Percentiles rank a stretch among this genome's conserved stretches.
These are phyloP conservation scores for Dinochytrium kinnereticum DNA, from an alignment of 371 early-diverging fungal species.

Conservation along the genomic window DNA sequence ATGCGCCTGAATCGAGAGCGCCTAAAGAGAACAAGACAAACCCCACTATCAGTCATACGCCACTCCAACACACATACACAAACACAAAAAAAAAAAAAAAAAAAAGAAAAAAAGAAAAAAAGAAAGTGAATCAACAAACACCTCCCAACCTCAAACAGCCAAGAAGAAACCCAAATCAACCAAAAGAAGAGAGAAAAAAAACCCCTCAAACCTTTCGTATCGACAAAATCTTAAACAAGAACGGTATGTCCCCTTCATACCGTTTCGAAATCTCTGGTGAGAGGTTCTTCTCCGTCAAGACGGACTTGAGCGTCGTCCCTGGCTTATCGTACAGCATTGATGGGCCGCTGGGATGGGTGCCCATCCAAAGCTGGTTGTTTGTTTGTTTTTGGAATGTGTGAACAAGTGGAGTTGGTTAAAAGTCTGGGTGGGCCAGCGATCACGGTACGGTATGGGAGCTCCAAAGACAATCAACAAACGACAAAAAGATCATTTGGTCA, in stretches of 20 bases:
- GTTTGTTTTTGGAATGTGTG: not conserved
- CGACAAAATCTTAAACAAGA: conserved; percentile 96
- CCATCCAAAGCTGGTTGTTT: conserved; percentile 88
- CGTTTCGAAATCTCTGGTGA: conserved; percentile 43
- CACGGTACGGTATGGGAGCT: not conserved
- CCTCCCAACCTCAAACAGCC: too few species aligned
- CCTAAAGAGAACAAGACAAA: conserved; percentile 41
- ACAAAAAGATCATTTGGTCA: too few species aligned
- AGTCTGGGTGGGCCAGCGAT: not conserved
- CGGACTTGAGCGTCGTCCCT: conserved; percentile 58
- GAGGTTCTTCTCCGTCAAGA: conserved; percentile 61
- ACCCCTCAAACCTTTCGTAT: conserved; percentile 65
- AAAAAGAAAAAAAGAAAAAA: not conserved
- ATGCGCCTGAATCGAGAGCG: conserved; percentile 97
- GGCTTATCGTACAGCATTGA: conserved; percentile 56
- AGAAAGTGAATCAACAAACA: not conserved
- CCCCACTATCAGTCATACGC: not conserved
- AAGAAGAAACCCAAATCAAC: too few species aligned
- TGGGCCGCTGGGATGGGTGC: conserved; percentile 95
- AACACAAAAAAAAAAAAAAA: not conserved
- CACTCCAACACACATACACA: too few species aligned
- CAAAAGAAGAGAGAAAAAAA: not conserved
- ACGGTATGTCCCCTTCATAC: conserved; percentile 86
- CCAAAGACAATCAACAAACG: too few species aligned
- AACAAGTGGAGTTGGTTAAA: not conserved